Conservation (phyloP, 306 rosid genomes). For the Cotoneaster glaucophyllus region DNA sequence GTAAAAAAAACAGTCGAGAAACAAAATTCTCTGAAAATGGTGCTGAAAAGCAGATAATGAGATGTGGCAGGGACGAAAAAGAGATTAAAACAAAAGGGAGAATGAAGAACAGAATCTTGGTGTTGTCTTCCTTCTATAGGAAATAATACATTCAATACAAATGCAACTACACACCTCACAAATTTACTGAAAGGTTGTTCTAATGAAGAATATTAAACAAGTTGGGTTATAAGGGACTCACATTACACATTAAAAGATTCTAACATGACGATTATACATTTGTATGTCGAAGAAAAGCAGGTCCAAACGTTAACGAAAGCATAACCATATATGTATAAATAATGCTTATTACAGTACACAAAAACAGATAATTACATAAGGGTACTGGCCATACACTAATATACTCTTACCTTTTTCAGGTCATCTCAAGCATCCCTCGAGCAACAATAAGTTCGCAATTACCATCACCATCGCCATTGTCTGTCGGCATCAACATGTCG, state of each 20-base stretch:
- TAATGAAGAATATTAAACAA: not conserved
- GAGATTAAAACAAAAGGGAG: too few species aligned
- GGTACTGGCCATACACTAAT: conserved; percentile 2
- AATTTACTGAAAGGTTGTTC: not conserved
- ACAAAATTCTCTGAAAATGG: not conserved
- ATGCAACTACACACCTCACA: not conserved
- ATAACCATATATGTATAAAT: not conserved
- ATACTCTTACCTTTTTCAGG: conserved; percentile 23
- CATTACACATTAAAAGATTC: not conserved
- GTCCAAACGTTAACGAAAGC: not conserved
- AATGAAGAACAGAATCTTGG: not conserved
- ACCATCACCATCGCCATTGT: conserved; percentile 23
- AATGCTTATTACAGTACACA: not conserved
- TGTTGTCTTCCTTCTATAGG: not conserved
- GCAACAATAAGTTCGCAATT: conserved; percentile 79
- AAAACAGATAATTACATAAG: conserved; percentile 22
- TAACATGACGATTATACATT: not conserved
- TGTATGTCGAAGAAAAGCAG: not conserved
- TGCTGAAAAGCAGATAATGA: not conserved
- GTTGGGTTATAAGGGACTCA: not conserved
- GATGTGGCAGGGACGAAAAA: not conserved
- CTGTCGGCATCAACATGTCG: conserved; percentile 48
- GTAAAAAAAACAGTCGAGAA: too few species aligned
- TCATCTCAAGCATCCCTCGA: conserved; percentile 22
- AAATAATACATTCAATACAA: not conserved